Conservation (phyloP, 768 basidiomycete genomes). For the Nidula microcarpa region DNA sequence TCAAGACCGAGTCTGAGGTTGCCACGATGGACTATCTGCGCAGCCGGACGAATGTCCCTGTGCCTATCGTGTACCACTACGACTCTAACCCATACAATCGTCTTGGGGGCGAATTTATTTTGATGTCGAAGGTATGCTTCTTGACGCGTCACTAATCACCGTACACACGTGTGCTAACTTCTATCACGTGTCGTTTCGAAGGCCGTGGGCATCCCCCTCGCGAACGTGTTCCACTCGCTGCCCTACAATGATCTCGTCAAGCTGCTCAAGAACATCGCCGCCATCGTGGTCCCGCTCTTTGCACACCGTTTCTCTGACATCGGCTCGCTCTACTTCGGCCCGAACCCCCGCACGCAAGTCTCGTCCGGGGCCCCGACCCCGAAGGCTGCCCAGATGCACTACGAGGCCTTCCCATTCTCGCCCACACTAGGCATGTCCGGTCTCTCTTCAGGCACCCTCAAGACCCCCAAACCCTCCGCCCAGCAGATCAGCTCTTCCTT, state of each 20-base stretch:
- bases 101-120: constrained; percentile 79
- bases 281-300: constrained; percentile 68
- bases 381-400: constrained; percentile 33
- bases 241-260: constrained; percentile 59
- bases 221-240: constrained; percentile 69
- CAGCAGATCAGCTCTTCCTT: background rate
- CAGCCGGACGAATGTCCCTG: constrained; percentile 64
- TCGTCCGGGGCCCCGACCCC: constrained; percentile 41
- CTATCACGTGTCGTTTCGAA: constrained; percentile 25
- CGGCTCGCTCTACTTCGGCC: constrained; percentile 69
- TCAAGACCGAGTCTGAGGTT: constrained; percentile 86
- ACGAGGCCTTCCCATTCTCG: constrained; percentile 43
- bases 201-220: constrained; percentile 73
- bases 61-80: constrained; percentile 72
- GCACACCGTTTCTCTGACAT: constrained; percentile 73
- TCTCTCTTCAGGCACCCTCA: constrained; percentile 15
- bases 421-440: constrained; percentile 31
- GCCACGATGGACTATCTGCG: constrained; percentile 83
- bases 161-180: constrained; percentile 4
- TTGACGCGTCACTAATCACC: background rate
- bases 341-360: constrained; percentile 25
- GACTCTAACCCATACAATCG: constrained; percentile 84
- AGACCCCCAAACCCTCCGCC: constrained; percentile 22
- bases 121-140: constrained; percentile 78
- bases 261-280: constrained; percentile 66